A percentile compares a stretch with the other conserved stretches of the same genome.
Conservation (phyloP, 176 grass and related monocot species). For the Carex parvula region DNA sequence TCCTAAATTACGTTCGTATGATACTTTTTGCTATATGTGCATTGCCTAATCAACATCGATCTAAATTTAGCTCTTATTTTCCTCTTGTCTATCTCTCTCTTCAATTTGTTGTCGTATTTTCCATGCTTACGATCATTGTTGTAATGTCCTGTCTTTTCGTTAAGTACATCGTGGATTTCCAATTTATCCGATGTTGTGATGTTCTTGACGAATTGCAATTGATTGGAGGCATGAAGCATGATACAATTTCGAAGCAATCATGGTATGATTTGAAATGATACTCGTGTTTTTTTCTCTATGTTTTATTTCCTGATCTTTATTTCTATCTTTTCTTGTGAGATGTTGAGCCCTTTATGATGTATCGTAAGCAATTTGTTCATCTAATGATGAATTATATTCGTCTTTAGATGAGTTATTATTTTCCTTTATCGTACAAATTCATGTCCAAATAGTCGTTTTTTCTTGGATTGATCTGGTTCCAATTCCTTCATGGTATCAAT, state of each 20-base stretch:
- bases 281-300: background rate
- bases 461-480: too few relatives aligned
- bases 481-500: too few relatives aligned
- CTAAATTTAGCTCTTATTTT: conserved; percentile 3
- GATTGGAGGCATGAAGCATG: background rate
- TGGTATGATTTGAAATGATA: background rate
- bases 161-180: background rate
- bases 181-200: background rate
- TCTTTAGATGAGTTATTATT: background rate
- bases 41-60: background rate
- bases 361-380: background rate
- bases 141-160: background rate
- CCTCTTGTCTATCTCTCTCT: background rate
- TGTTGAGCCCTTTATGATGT: background rate
- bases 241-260: background rate
- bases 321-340: background rate
- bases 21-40: too few relatives aligned
- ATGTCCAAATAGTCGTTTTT: too few relatives aligned
- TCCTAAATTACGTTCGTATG: background rate
- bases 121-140: too few relatives aligned
- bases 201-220: background rate
- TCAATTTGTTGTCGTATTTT: background rate
- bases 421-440: background rate
- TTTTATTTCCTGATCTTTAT: background rate
- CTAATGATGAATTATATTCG: background rate